These are phyloP conservation scores for Epichloe gansuensis DNA, from an alignment of 2,329 filamentous ascomycete genomes.

Conservation along the genomic window DNA sequence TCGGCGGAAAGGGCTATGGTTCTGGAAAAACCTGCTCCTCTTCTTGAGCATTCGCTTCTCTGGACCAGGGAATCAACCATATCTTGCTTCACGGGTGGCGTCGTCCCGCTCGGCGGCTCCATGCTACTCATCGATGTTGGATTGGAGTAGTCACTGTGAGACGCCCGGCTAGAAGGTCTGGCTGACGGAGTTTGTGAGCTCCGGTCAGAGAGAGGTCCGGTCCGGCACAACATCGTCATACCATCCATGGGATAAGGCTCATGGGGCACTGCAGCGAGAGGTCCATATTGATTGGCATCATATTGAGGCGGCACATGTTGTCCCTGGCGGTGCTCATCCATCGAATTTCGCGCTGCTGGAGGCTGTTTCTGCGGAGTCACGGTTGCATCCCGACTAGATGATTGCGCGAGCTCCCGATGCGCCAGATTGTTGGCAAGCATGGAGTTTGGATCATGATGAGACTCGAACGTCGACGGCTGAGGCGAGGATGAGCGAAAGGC, in stretches of 20 bases:
- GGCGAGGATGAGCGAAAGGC: conserved; percentile 93
- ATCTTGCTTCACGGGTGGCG: conserved; percentile 60
- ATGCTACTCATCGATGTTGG: conserved; percentile 81
- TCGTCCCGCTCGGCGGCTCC: conserved; percentile 62
- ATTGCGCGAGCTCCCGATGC: conserved; percentile 36
- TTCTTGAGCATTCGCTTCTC: conserved; percentile 58
- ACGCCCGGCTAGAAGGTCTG: conserved; percentile 74
- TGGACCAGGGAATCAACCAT: conserved; percentile 34
- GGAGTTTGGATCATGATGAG: conserved; percentile 77
- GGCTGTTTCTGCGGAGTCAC: conserved; percentile 36
- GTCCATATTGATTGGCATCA: conserved; percentile 43
- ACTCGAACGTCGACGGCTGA: conserved; percentile 84
- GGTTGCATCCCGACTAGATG: conserved; percentile 37
- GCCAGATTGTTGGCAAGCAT: conserved; percentile 58
- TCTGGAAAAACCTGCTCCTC: conserved; percentile 83
- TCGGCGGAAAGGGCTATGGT: conserved; percentile 80
- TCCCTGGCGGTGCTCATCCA: conserved; percentile 11
- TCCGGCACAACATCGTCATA: conserved; percentile 93
- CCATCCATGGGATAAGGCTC: conserved; percentile 91
- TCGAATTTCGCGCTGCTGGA: conserved; percentile 8
- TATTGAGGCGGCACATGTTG: conserved; percentile 17
- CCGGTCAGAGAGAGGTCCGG: conserved; percentile 49
- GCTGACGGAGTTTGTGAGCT: conserved; percentile 42
- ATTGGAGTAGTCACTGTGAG: conserved; percentile 81
- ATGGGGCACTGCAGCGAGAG: conserved; percentile 63